Evolutionary conservation across 805 yeast species (phyloP).

Genomic region (Metschnikowia chrysomelidarum): DNA sequence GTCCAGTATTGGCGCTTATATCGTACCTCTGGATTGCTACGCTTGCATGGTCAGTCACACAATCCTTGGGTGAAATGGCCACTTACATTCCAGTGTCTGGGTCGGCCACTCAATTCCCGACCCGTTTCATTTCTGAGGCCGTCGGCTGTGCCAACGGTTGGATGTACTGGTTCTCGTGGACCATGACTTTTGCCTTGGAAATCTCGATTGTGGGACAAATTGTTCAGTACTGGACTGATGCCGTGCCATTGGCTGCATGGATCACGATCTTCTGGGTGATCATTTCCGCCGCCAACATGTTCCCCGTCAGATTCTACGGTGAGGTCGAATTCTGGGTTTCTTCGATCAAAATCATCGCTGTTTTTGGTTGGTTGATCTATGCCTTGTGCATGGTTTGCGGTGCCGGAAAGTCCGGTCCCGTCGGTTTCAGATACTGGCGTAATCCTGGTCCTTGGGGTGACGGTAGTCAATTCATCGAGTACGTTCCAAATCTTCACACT

Average conservation of each 20-base stretch:
- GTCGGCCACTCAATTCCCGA: constrained; percentile 67
- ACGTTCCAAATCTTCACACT: constrained; percentile 44
- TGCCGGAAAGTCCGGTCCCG: constrained; percentile 65
- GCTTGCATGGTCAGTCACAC: constrained; percentile 63
- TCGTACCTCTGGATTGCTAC: constrained; percentile 69
- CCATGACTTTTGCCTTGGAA: constrained; percentile 73
- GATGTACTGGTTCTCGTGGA: constrained; percentile 78
- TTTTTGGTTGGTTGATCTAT: constrained; percentile 65
- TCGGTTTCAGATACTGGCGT: constrained; percentile 81
- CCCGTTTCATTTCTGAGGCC: constrained; percentile 65
- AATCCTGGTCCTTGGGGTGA: constrained; percentile 76
- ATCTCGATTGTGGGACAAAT: constrained; percentile 68
- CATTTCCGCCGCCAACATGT: constrained; percentile 51
- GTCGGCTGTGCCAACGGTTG: constrained; percentile 72
- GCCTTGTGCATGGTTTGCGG: constrained; percentile 73
- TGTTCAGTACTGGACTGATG: constrained; percentile 60
- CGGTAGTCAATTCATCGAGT: constrained; percentile 40
- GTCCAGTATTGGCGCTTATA: constrained; percentile 67
- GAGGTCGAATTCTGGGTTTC: constrained; percentile 78
- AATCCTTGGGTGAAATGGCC: constrained; percentile 79
- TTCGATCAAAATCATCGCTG: constrained; percentile 61
- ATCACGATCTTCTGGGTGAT: constrained; percentile 63
- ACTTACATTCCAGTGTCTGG: constrained; percentile 69
- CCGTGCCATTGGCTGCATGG: constrained; percentile 74
- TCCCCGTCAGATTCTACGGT: constrained; percentile 71